Conservation (phyloP, 805 yeast species). For the Starmerella gropengiesseri region DNA sequence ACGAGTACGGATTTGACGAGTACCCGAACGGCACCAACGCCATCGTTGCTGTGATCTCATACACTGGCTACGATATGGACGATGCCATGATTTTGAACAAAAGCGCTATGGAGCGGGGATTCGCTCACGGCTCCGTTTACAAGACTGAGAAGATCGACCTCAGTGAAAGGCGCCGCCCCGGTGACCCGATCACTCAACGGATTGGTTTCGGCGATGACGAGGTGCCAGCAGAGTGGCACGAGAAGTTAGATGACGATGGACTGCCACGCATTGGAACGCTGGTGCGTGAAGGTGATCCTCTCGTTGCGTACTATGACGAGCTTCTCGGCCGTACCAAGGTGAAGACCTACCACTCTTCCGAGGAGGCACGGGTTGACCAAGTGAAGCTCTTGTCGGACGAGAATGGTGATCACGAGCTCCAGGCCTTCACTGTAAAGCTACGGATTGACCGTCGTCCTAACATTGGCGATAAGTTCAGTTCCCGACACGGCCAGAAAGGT, state of each 20-base stretch:
- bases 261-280: constrained; percentile 78
- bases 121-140: constrained; percentile 93
- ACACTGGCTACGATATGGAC: constrained; percentile 99
- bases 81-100: constrained; percentile 98
- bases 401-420: constrained; percentile 54
- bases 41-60: constrained; percentile 96
- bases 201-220: constrained; percentile 89
- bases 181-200: constrained; percentile 89
- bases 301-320: constrained; percentile 86
- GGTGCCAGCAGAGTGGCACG: constrained; percentile 87
- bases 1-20: constrained; percentile 94
- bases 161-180: constrained; percentile 63
- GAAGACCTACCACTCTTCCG: constrained; percentile 85
- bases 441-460: constrained; percentile 85
- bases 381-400: constrained; percentile 89
- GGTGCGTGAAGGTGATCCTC: constrained; percentile 92
- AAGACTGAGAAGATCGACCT: constrained; percentile 89
- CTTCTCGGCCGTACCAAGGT: constrained; percentile 81
- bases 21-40: constrained; percentile 98
- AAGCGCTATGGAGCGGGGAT: constrained; percentile 95
- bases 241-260: constrained; percentile 83
- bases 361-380: constrained; percentile 90
- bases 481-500: constrained; percentile 98
- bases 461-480: constrained; percentile 95
- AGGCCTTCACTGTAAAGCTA: constrained; percentile 74